A percentile compares a stretch with the other conserved stretches of the same genome.
Conservation (phyloP, 2,329 filamentous ascomycete species). For the Neurospora crassa region DNA sequence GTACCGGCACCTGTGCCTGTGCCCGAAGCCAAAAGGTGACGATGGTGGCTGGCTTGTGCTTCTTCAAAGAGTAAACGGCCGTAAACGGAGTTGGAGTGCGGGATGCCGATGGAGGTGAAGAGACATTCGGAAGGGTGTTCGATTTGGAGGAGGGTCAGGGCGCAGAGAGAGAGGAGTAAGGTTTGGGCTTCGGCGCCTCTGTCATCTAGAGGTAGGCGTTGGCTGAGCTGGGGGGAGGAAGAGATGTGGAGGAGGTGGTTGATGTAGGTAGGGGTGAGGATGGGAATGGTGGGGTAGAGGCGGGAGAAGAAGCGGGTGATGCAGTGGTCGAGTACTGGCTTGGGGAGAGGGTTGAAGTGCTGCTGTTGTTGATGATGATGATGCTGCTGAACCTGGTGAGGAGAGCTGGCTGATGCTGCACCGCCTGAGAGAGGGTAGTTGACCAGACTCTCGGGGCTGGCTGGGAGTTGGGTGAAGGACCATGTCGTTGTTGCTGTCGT, state of each 20-base stretch:
- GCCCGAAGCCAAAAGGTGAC: constrained; percentile 3
- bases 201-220: constrained; percentile 17
- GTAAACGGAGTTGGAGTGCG: constrained; percentile 28
- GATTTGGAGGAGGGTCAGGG: constrained; percentile 32
- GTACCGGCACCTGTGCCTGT: constrained; percentile 10
- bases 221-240: neutral
- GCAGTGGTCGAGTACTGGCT: constrained; percentile 28
- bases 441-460: constrained; percentile 8
- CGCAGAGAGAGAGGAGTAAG: constrained; percentile 29
- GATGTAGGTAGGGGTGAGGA: constrained; percentile 30
- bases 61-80: constrained; percentile 30
- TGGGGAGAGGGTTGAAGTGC: constrained; percentile 22
- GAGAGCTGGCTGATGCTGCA: neutral
- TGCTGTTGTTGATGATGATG: neutral
- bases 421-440: neutral
- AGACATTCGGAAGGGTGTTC: constrained; percentile 26
- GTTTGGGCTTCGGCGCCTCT: constrained; percentile 19
- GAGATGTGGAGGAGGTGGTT: constrained; percentile 1
- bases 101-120: constrained; percentile 22
- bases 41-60: constrained; percentile 25
- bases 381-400: neutral
- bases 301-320: constrained; percentile 29
- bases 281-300: constrained; percentile 33
- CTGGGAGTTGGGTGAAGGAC: constrained; percentile 14
- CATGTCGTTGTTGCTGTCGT: neutral